Base-by-base conservation (phyloP, 192 early-diverging fungal genomes). In the Coemansia reversa region DNA sequence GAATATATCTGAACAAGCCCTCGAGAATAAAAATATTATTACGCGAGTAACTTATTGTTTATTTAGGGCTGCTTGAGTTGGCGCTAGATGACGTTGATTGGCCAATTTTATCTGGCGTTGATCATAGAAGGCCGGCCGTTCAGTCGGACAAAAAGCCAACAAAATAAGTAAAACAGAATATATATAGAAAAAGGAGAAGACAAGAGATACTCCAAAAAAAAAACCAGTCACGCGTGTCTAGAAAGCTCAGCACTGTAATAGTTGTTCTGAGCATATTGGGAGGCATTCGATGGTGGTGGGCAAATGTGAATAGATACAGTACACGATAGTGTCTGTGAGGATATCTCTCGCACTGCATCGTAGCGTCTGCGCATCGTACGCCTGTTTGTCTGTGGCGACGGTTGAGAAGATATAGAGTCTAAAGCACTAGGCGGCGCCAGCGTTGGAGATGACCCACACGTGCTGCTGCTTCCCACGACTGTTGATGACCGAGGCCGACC, bases 291-390 rank as follows among this genome's bases (percentile, higher is more conserved):
- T 33, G 62, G 55, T 33, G 72, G 58, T 32, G 79, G 79, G 56
- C 70, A 62, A 74, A 81, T 81, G 35, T 81, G 79, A 18, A 81
- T 58, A 11, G 74, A 23, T 5, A 81, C 79, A 0, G 73, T 73
- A 30, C 79, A 81, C 20, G 74, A 72, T 9, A 81, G 66, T 5
- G 74, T 76, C 62, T 76, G 79, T 5, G 51, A 51, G 4, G 58
- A 51, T 8, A 76, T 61, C 4, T 53, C 58, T 5, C 3, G 33
- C n/a, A 49, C 70, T 5, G 65, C 59, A 42, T 76, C 79, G 28
- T 63, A 81, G 52, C 74, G 60, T 49, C 64, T 58, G 18, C 79
- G 79, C 22, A 73, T 42, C 23, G 78, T 60, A 11, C 60, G 55
- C 23, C 7, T 27, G n/a, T 51, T 54, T 14, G 48, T 9, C 52